These are phyloP conservation scores for Rhytidiadelphus loreus DNA, from an alignment of 225 moss, liverwort and hornwort genomes.

Conservation along the genomic window DNA sequence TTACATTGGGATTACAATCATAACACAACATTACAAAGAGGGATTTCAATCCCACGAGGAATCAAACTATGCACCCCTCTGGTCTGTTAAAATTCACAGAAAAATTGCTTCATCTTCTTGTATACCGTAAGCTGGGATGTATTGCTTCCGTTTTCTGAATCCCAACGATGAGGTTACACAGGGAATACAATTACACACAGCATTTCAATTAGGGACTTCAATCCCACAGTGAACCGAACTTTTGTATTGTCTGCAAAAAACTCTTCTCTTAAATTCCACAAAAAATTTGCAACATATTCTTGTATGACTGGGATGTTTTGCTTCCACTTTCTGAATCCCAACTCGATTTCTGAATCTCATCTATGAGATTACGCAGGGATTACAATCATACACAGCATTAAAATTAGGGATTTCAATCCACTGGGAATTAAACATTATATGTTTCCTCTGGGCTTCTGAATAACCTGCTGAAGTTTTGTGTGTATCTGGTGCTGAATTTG, in stretches of 20 bases:
- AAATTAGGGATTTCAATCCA: not conserved
- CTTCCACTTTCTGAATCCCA: not conserved
- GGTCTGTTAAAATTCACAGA: not conserved
- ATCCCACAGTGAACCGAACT: not conserved
- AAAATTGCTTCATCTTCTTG: not conserved
- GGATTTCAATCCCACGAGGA: not conserved
- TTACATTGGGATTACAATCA: not conserved
- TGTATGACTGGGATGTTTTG: not conserved
- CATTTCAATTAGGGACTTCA: not conserved
- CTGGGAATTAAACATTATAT: not conserved
- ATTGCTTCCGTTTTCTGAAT: not conserved
- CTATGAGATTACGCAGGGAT: too few species aligned
- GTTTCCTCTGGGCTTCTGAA: not conserved
- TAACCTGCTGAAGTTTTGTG: not conserved
- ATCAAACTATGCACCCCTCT: not conserved
- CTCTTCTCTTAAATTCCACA: not conserved
- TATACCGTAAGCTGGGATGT: not conserved
- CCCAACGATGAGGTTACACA: not conserved
- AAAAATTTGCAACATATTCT: not conserved
- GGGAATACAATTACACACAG: not conserved
- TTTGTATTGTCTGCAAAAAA: not conserved
- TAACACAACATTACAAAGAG: not conserved
- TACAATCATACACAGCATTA: not conserved
- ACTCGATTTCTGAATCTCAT: not conserved
- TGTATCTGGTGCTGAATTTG: not conserved